A percentile compares a stretch with the other conserved stretches of the same genome.
Conservation (phyloP, 2,329 filamentous ascomycete genomes). For the Colletotrichum siamense region DNA sequence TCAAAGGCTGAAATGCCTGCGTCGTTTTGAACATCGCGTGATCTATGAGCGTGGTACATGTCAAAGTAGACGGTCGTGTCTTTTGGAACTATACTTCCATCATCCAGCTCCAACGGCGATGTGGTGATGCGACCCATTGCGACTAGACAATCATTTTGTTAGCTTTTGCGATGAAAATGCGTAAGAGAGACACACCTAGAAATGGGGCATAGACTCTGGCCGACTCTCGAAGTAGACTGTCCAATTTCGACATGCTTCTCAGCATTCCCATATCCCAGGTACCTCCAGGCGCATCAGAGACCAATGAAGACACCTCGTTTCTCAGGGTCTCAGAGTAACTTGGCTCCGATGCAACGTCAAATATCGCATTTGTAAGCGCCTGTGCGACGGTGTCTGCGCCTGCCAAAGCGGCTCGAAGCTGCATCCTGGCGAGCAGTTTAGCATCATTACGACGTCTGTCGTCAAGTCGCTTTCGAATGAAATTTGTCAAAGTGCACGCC, state of each 20-base stretch:
- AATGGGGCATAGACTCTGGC: not conserved
- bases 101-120: not conserved
- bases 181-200: not conserved
- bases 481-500: not conserved
- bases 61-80: slow-evolving; percentile 2
- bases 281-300: not conserved
- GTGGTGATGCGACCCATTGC: slow-evolving; percentile 1
- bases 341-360: not conserved
- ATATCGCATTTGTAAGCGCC: not conserved
- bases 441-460: not conserved
- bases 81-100: not conserved
- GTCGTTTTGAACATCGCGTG: not conserved
- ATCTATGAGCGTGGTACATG: not conserved
- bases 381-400: slow-evolving; percentile 2
- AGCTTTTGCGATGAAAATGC: not conserved
- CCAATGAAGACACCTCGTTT: not conserved
- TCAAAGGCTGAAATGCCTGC: not conserved
- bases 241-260: not conserved
- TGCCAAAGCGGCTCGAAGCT: not conserved
- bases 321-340: not conserved
- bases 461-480: not conserved
- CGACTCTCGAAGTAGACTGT: not conserved
- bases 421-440: not conserved
- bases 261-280: not conserved
- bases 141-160: not conserved